phyloP scores from a whole-genome alignment of 768 basidiomycete genomes.

The Rhizopogon roseolus region DNA sequence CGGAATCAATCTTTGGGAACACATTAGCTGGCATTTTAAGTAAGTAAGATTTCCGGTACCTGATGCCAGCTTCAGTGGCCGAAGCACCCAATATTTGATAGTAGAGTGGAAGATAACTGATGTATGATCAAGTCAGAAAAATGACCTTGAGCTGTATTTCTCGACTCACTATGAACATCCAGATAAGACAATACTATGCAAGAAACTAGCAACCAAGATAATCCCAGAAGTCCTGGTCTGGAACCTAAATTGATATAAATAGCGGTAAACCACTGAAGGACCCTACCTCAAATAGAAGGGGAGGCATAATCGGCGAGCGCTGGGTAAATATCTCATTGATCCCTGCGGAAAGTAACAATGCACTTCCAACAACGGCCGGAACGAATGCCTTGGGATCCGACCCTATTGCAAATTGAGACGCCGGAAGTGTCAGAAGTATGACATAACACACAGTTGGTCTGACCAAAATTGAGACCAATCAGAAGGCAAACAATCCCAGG shows the following conservation, averaged over 20 bases:
- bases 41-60: slow-evolving; percentile 33
- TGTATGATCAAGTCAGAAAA: not conserved
- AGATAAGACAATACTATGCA: slow-evolving; percentile 67
- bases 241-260: slow-evolving; percentile 36
- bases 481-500: slow-evolving; percentile 63
- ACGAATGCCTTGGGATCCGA: slow-evolving; percentile 53
- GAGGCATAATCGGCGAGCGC: slow-evolving; percentile 68
- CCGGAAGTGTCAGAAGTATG: not conserved
- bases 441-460: slow-evolving; percentile 52
- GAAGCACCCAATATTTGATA: slow-evolving; percentile 74
- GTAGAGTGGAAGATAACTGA: slow-evolving; percentile 65
- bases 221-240: slow-evolving; percentile 72
- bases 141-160: no score
- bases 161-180: slow-evolving; percentile 26
- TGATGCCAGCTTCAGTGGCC: slow-evolving; percentile 64
- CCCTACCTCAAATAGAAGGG: slow-evolving; percentile 65
- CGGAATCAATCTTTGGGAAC: slow-evolving; percentile 56
- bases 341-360: slow-evolving; percentile 43
- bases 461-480: slow-evolving; percentile 69
- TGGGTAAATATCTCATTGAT: slow-evolving; percentile 60
- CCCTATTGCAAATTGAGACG: slow-evolving; percentile 36
- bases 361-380: slow-evolving; percentile 54
- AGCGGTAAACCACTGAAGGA: not conserved
- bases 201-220: slow-evolving; percentile 50
- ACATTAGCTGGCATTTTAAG: not conserved